phyloP scores from a whole-genome alignment of 1,284 basidiomycete species.

The Trametes versicolor region DNA sequence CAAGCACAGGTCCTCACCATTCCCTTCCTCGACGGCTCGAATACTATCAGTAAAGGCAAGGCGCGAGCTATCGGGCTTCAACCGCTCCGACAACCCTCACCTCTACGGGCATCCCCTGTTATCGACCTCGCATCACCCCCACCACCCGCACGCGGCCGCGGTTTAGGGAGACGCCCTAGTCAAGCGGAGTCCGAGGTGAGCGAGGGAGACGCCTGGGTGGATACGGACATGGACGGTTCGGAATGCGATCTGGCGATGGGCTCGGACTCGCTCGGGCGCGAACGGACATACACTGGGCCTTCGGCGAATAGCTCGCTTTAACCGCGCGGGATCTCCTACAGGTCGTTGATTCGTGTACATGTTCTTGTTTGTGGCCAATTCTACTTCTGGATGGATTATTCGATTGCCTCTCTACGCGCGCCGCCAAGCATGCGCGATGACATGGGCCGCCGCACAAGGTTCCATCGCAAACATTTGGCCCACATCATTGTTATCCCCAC shows the following conservation, averaged over 20 bases:
- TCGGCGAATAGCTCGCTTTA: slow-evolving; percentile 26
- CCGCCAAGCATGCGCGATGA: too few relatives aligned
- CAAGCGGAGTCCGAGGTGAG: slow-evolving; percentile 32
- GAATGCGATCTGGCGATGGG: slow-evolving; percentile 35
- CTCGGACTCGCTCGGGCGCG: slow-evolving; percentile 8
- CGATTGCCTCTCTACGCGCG: too few relatives aligned
- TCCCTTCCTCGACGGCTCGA: slow-evolving; percentile 13
- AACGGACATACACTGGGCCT: slow-evolving; percentile 29
- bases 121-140: slow-evolving; percentile 26
- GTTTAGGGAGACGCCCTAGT: slow-evolving; percentile 14
- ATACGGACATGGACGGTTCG: slow-evolving; percentile 47
- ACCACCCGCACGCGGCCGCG: slow-evolving; percentile 1
- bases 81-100: slow-evolving; percentile 28
- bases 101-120: slow-evolving; percentile 22
- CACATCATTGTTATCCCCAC: too few relatives aligned
- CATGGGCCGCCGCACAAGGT: too few relatives aligned
- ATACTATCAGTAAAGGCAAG: slow-evolving; percentile 31
- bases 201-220: slow-evolving; percentile 48
- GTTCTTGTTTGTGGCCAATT: background rate
- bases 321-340: background rate
- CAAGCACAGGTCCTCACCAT: background rate
- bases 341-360: background rate
- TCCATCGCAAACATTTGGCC: too few relatives aligned
- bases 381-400: background rate
- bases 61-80: slow-evolving; percentile 7